These are phyloP conservation scores for Luffa acutangula DNA, from an alignment of 306 rosid species.

Conservation along the genomic window DNA sequence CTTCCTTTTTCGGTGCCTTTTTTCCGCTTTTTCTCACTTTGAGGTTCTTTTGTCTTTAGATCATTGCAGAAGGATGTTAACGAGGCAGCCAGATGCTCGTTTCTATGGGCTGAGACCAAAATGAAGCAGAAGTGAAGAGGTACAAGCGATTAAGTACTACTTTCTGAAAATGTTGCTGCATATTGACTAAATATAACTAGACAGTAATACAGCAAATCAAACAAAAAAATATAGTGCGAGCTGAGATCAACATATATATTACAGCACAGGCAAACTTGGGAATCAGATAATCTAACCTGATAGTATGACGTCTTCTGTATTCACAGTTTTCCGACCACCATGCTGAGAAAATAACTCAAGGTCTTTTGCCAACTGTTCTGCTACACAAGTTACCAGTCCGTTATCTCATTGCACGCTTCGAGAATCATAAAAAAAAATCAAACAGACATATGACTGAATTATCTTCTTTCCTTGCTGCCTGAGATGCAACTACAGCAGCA, in stretches of 20 bases:
- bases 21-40: slow-evolving; percentile 70
- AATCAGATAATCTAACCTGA: slow-evolving; percentile 41
- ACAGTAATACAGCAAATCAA: not conserved
- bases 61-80: slow-evolving; percentile 58
- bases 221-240: not conserved
- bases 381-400: slow-evolving; percentile 3
- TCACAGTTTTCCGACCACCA: slow-evolving; percentile 67
- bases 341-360: slow-evolving; percentile 78
- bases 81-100: slow-evolving; percentile 52
- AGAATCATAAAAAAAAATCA: not conserved
- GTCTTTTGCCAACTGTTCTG: slow-evolving; percentile 81
- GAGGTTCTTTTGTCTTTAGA: slow-evolving; percentile 67
- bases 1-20: slow-evolving; percentile 45
- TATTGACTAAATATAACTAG: not conserved
- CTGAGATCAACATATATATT: not conserved
- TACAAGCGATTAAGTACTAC: not conserved
- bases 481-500: not conserved
- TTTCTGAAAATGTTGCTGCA: not conserved
- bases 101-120: slow-evolving; percentile 66
- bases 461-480: not conserved
- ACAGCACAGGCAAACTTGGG: not conserved
- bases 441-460: not conserved
- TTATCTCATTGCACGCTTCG: not conserved
- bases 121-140: not conserved
- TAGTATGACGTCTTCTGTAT: slow-evolving; percentile 82